These are phyloP conservation scores for Phaeotremella skinneri DNA, from an alignment of 768 basidiomycete genomes.

Conservation along the genomic window DNA sequence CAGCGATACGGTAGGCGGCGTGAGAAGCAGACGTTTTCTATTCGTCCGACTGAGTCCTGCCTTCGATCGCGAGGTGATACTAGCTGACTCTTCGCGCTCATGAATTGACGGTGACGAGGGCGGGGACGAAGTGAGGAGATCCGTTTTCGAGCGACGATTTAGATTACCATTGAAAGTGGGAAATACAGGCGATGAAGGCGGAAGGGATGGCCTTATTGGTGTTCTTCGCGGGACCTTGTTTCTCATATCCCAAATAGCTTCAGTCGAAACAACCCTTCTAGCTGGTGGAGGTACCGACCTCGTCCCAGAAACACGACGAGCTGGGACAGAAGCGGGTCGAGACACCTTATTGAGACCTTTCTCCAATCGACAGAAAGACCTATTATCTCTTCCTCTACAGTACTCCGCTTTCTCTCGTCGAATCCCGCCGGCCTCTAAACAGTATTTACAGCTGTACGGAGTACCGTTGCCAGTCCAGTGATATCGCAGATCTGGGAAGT, in stretches of 20 bases:
- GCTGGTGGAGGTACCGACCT: constrained; percentile 6
- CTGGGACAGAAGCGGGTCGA: constrained; percentile 3
- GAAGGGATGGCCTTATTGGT: constrained; percentile 9
- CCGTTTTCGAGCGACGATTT: neutral
- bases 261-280: constrained; percentile 14
- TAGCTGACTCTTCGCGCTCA: neutral
- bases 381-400: constrained; percentile 3
- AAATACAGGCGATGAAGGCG: constrained; percentile 13
- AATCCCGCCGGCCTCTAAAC: constrained; percentile 10
- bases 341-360: neutral
- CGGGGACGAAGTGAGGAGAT: neutral
- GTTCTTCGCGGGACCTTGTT: constrained; percentile 2
- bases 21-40: neutral
- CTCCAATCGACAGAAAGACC: neutral
- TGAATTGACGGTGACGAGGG: neutral
- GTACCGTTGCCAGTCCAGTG: neutral
- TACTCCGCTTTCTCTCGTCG: constrained; percentile 4
- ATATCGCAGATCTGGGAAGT: constrained; percentile 1
- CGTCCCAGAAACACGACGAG: neutral
- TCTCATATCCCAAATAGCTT: neutral
- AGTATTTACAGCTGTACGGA: constrained; percentile 10
- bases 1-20: neutral
- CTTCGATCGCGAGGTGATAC: neutral
- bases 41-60: neutral
- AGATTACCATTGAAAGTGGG: neutral